Conservation (phyloP, 345 rosid genomes). For the Salix exigua region DNA sequence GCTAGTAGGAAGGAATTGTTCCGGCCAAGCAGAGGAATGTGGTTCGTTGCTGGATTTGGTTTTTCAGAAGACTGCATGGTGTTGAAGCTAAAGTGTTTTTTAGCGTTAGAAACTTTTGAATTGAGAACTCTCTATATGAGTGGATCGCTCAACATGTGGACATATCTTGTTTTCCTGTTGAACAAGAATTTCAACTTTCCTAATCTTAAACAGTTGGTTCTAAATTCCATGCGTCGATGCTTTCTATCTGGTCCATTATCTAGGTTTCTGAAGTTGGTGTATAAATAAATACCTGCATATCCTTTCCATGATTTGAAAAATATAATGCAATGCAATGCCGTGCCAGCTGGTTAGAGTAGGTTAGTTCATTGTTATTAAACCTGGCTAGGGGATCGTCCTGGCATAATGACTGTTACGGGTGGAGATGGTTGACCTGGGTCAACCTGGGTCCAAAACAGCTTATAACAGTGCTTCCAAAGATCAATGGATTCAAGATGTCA, state of each 20-base stretch:
- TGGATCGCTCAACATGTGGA: conserved; percentile 12
- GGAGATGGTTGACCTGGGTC: too few species aligned
- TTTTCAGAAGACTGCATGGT: conserved; percentile 24
- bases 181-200: conserved; percentile 6
- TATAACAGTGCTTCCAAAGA: too few species aligned
- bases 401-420: too few species aligned
- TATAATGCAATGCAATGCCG: background rate
- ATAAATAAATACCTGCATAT: background rate
- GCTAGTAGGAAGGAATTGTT: conserved; percentile 24
- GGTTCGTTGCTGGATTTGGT: conserved; percentile 23
- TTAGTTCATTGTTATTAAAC: background rate
- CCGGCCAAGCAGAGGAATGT: conserved; percentile 24
- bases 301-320: background rate
- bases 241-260: background rate
- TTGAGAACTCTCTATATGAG: conserved; percentile 19
- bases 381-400: too few species aligned
- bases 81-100: conserved; percentile 17
- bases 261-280: background rate
- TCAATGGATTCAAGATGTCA: too few species aligned
- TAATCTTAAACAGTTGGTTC: background rate
- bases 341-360: background rate
- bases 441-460: too few species aligned
- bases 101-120: conserved; percentile 26
- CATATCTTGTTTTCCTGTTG: conserved; percentile 21
- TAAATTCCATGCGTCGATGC: background rate